Evolutionary conservation across 148 eudicot species (phyloP), one percentile per base, ranked within the genome.

Genomic region (Fagopyrum esculentum): DNA sequence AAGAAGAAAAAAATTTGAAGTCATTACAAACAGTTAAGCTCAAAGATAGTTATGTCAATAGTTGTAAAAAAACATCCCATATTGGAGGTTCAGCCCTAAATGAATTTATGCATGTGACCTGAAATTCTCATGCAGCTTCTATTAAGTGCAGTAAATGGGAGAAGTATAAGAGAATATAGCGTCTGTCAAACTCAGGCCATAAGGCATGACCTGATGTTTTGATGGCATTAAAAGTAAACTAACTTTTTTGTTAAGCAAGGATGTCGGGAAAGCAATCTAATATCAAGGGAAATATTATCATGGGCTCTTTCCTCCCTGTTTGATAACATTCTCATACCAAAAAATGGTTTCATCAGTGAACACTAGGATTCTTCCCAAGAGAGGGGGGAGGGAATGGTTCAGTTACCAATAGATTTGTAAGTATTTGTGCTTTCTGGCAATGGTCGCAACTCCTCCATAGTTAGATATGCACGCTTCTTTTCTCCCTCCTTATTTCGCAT

Each of bases 391-490:
- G 40, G 47, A 70, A 9, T n/a, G 8, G 2, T 22, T 17, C 5
- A 29, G n/a, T 44, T 46, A 92, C 98, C 98, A 59, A 96, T 90
- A 54, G 99, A 88, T 80, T 96, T 96, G 83, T 92, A 96, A 17
- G 99, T 96, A 79, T 92, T 96, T 54, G 97, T 90, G 81, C 86
- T 94, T 82, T 87, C 93, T 72, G 99, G 86, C 81, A 96, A 68
- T 71, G 84, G 91, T 56, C 82, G 82, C 81, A 96, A 81, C 85
- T 96, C 99, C 84, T 96, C 99, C 85, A 96, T 83, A 64, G 97
- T 90, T 68, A 92, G 84, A 83, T 88, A 96, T 40, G 98, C 99
- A 64, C 99, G 91, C 81, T 96, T 96, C 86, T 88, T 96, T 61
- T 96, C 99, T 66, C 84, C 85, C 83, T 96, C 99, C 80, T 96